These are phyloP conservation scores for Colletotrichum filicis DNA, from an alignment of 2,329 filamentous ascomycete genomes.

Conservation along the genomic window DNA sequence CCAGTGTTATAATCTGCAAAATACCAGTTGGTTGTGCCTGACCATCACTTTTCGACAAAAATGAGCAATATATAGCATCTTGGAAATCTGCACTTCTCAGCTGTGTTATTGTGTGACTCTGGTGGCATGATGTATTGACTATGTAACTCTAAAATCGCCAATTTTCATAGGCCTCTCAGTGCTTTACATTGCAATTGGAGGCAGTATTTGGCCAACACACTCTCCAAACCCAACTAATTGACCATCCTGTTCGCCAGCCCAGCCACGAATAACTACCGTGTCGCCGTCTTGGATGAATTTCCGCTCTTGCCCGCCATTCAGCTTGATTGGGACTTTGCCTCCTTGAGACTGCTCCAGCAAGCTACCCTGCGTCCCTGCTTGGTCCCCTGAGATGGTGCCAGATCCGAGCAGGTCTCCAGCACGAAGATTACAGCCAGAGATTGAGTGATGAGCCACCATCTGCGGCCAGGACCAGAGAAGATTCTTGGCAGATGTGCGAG, in stretches of 20 bases:
- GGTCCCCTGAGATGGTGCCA: constrained; percentile 77
- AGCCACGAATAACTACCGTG: constrained; percentile 72
- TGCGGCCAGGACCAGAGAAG: constrained; percentile 85
- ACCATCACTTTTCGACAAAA: too few species aligned
- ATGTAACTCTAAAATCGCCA: background rate
- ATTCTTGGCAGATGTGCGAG: constrained; percentile 48
- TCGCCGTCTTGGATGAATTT: constrained; percentile 81
- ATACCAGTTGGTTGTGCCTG: too few species aligned
- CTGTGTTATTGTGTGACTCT: background rate
- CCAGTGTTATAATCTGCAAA: too few species aligned
- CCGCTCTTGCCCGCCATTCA: constrained; percentile 73
- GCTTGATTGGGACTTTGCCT: constrained; percentile 71
- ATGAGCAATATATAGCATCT: too few species aligned
- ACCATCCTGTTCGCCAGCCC: constrained; percentile 72
- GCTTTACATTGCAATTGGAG: background rate
- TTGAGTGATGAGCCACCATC: constrained; percentile 84
- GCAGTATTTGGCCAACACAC: constrained; percentile 70
- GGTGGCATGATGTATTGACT: background rate
- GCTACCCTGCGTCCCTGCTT: constrained; percentile 73
- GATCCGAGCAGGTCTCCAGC: constrained; percentile 81
- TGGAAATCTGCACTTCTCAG: too few species aligned
- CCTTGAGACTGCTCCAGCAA: constrained; percentile 78
- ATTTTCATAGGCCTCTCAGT: background rate
- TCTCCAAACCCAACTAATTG: constrained; percentile 81
- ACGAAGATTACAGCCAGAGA: constrained; percentile 80